Evolutionary conservation across 2,329 filamentous ascomycete genomes (phyloP).

Genomic region (Ascochyta viciae-villosae): DNA sequence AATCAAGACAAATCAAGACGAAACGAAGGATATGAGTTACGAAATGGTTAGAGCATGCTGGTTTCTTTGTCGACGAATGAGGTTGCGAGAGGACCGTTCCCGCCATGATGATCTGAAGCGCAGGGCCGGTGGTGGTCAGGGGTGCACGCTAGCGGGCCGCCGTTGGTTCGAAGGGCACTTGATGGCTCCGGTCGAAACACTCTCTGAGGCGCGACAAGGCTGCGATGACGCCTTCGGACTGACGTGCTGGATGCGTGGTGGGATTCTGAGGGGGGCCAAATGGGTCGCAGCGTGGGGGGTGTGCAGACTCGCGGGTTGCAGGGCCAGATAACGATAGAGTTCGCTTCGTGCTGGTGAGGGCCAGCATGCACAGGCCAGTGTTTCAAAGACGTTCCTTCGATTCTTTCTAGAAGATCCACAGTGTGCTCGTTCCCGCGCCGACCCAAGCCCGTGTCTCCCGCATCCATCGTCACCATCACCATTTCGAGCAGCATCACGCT

Average conservation of each 20-base stretch:
- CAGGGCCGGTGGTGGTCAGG: constrained; percentile 8
- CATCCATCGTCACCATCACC: constrained; percentile 14
- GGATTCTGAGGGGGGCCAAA: not conserved
- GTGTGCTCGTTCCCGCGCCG: constrained; percentile 15
- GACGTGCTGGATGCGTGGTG: not conserved
- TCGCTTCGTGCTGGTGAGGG: constrained; percentile 5
- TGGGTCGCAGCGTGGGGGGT: not conserved
- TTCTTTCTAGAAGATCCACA: constrained; percentile 18
- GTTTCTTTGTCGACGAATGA: constrained; percentile 7
- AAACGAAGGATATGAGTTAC: constrained; percentile 1
- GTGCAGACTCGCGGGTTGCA: not conserved
- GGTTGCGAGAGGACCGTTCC: constrained; percentile 10
- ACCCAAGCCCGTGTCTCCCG: constrained; percentile 15
- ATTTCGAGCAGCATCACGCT: constrained; percentile 7
- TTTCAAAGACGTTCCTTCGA: constrained; percentile 15
- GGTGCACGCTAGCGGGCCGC: constrained; percentile 14
- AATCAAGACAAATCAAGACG: not conserved
- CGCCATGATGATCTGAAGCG: constrained; percentile 8
- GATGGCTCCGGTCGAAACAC: constrained; percentile 10
- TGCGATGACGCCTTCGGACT: constrained; percentile 2
- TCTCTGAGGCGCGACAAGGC: not conserved
- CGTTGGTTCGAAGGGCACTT: constrained; percentile 8
- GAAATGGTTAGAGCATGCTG: not conserved
- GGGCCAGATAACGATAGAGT: constrained; percentile 1
- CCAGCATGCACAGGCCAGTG: constrained; percentile 7